Evolutionary conservation across 495 filamentous ascomycete species (phyloP), one percentile per base, ranked within the genome.

Genomic region (Xeromyces bisporus): DNA sequence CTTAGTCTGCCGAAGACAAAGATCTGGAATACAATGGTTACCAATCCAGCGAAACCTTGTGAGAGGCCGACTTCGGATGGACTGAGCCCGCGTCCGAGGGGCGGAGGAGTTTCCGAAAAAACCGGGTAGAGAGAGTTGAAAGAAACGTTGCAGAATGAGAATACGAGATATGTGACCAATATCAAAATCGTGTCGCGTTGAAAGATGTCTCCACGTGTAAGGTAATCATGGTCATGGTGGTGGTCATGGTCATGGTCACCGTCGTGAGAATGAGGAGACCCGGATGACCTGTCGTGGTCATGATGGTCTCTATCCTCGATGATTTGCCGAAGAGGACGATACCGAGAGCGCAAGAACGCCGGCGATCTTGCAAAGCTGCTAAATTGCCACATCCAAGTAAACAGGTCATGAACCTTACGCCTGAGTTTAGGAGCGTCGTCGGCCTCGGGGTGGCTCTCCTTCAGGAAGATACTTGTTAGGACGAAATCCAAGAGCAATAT

Each of bases 61-160:
- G 80, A 77, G 2, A 94, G 58, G 0, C 89, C 89, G 23, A 97
- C 91, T 25, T 79, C 80, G 23, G 71, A 64, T 0, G 91, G 80
- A 0, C 67, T 71, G 0, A 94, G 64, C 0, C 65, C 55, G 23
- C 91, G 73, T 12, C 89, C 89, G 0, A 69, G 72, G 0, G 89
- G 89, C 0, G 71, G 67, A 3, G 61, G 46, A 1, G 76, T 71
- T 32, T 82, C 74, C 6, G 71, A 77, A 42, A 94, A 97, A 28
- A 96, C 87, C 0, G 89, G 83, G 42, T 91, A 94, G 1, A 94
- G 61, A 13, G 80, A 80, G 45, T 84, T 89, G 64, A 83, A 93
- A 7, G 81, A 75, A 36, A 91, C 75, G 48, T 93, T 93, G 31
- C 75, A 71, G 15, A 94, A 64, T 32, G 91, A 81, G 47, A 94